These are phyloP conservation scores for Penicillium chermesinum DNA, from an alignment of 495 filamentous ascomycete genomes.

Conservation along the genomic window DNA sequence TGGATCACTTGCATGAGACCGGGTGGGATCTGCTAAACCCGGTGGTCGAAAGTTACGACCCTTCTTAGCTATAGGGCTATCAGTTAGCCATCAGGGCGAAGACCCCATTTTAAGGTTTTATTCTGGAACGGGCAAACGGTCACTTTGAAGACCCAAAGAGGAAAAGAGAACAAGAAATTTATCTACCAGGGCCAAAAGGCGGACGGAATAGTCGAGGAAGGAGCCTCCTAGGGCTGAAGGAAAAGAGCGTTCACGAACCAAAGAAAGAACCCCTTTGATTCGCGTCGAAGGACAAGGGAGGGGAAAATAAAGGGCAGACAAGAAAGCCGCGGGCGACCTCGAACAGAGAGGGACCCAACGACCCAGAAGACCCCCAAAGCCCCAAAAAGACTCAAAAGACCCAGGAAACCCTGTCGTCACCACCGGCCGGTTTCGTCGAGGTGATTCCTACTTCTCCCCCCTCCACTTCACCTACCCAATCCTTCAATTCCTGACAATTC, in stretches of 20 bases:
- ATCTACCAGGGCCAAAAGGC: no score
- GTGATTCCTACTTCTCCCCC: neutral
- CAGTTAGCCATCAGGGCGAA: slow-evolving; percentile 8
- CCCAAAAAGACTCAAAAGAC: neutral
- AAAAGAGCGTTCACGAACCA: no score
- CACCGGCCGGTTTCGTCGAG: neutral
- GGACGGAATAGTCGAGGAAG: no score
- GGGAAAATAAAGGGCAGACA: neutral
- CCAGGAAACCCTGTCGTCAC: neutral
- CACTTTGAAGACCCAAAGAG: no score
- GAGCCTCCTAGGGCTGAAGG: no score
- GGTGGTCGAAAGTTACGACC: neutral
- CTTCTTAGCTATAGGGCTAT: neutral
- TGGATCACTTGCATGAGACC: neutral
- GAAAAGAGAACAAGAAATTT: no score
- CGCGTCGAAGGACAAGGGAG: no score
- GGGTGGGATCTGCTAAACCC: neutral
- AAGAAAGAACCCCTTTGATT: no score
- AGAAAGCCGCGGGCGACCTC: neutral
- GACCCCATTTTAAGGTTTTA: neutral
- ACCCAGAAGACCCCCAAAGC: neutral
- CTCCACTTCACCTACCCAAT: slow-evolving; percentile 4
- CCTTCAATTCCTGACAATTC: slow-evolving; percentile 1
- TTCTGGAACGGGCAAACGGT: neutral
- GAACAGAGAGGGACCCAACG: neutral